These are phyloP conservation scores for Heterobasidion occidentale DNA, from an alignment of 1,284 basidiomycete species.

Conservation along the genomic window DNA sequence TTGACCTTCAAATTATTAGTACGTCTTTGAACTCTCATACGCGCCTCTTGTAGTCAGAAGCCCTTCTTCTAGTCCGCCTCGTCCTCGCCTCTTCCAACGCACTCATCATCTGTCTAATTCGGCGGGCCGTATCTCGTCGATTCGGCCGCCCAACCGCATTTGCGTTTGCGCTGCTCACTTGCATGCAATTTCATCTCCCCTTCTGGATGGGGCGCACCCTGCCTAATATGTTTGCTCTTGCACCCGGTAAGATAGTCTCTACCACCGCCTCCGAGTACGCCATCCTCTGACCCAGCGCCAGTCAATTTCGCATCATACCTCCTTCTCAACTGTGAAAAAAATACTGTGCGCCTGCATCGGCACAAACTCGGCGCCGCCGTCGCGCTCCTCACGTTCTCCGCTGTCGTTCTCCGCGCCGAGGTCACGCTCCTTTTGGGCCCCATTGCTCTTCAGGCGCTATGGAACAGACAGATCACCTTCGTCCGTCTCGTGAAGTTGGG, in stretches of 20 bases:
- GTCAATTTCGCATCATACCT: slow-evolving; percentile 60
- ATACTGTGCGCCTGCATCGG: slow-evolving; percentile 29
- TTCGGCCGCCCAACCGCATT: slow-evolving; percentile 54
- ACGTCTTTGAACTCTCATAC: slow-evolving; percentile 17
- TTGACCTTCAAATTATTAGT: slow-evolving; percentile 60
- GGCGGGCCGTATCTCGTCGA: slow-evolving; percentile 51
- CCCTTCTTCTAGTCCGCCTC: slow-evolving; percentile 48
- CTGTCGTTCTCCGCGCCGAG: slow-evolving; percentile 80
- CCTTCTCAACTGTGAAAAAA: slow-evolving; percentile 41
- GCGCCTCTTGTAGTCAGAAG: slow-evolving; percentile 20
- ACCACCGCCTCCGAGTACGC: too few species aligned
- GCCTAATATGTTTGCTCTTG: slow-evolving; percentile 90
- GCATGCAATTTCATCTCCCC: slow-evolving; percentile 84
- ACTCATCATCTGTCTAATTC: slow-evolving; percentile 55
- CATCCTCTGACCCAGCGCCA: slow-evolving; percentile 17
- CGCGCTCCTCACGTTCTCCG: slow-evolving; percentile 53
- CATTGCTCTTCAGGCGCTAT: slow-evolving; percentile 50
- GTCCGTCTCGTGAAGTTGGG: slow-evolving; percentile 43
- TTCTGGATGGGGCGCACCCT: slow-evolving; percentile 93
- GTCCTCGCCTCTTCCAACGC: slow-evolving; percentile 66
- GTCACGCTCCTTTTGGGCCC: slow-evolving; percentile 62
- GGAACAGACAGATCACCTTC: slow-evolving; percentile 36
- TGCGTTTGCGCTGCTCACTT: slow-evolving; percentile 63
- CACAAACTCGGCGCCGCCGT: slow-evolving; percentile 30
- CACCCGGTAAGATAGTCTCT: slow-evolving; percentile 45